Conservation (phyloP, 371 early-diverging fungal genomes). For the Entomophthora muscae region DNA sequence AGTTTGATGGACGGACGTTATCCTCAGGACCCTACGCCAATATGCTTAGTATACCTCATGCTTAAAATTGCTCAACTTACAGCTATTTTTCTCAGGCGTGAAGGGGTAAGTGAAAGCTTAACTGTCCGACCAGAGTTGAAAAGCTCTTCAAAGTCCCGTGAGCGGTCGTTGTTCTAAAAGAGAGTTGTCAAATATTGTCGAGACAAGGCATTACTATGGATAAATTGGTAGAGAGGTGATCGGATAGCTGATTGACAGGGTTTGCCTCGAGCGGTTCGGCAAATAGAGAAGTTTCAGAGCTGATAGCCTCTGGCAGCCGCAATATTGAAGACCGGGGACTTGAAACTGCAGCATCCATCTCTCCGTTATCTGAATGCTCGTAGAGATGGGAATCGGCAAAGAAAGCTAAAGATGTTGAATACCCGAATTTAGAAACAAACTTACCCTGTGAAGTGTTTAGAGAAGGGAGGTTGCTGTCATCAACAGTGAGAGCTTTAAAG, state of each 20-base stretch:
- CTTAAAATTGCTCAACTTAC: not conserved
- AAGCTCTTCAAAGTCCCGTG: not conserved
- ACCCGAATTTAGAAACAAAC: not conserved
- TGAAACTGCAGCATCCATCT: not conserved
- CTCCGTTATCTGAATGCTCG: not conserved
- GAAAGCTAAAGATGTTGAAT: not conserved
- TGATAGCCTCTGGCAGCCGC: not conserved
- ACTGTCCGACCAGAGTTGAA: constrained; percentile 1
- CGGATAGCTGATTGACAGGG: not conserved
- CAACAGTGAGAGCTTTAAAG: constrained; percentile 1
- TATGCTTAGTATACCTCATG: not conserved
- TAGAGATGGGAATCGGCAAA: not conserved
- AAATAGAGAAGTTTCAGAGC: not conserved
- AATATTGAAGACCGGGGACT: not conserved
- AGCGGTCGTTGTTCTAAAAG: not conserved
- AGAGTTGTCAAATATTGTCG: not conserved
- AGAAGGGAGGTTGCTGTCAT: constrained; percentile 1
- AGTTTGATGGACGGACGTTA: not conserved
- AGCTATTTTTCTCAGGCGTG: not conserved
- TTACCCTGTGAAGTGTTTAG: not conserved
- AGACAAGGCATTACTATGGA: not conserved
- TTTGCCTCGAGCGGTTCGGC: not conserved
- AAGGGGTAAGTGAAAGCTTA: constrained; percentile 1
- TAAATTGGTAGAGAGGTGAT: constrained; percentile 3
- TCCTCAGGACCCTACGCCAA: not conserved